These are phyloP conservation scores for Phlyctochytrium bullatum DNA, from an alignment of 192 early-diverging fungal genomes.

Conservation along the genomic window DNA sequence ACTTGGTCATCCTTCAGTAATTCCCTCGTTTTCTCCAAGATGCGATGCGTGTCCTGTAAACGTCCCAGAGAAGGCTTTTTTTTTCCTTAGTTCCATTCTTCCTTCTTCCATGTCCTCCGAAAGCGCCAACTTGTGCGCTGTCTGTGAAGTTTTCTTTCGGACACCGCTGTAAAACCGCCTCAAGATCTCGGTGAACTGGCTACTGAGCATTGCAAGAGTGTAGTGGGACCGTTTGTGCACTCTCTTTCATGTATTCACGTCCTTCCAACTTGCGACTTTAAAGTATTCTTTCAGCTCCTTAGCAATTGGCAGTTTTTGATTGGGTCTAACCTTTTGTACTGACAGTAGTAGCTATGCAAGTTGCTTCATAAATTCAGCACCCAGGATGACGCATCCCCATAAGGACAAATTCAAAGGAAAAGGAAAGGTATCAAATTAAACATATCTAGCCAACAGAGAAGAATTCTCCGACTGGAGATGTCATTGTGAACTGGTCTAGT, in stretches of 20 bases:
- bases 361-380: slow-evolving; percentile 62
- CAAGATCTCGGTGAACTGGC: slow-evolving; percentile 78
- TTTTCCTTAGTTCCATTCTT: too few species aligned
- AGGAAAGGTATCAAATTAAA: too few species aligned
- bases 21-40: too few species aligned
- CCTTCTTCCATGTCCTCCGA: too few species aligned
- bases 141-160: too few species aligned
- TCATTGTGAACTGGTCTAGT: slow-evolving; percentile 79
- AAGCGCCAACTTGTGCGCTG: too few species aligned
- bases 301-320: slow-evolving; percentile 68
- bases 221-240: slow-evolving; percentile 88
- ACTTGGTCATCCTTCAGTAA: too few species aligned
- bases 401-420: too few species aligned
- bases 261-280: slow-evolving; percentile 95
- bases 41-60: too few species aligned
- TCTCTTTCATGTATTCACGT: slow-evolving; percentile 87
- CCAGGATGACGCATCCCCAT: too few species aligned
- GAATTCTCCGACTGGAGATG: slow-evolving; percentile 78
- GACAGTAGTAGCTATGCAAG: slow-evolving; percentile 75
- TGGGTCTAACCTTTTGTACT: slow-evolving; percentile 63
- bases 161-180: too few species aligned
- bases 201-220: slow-evolving; percentile 86
- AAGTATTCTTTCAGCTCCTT: slow-evolving; percentile 92
- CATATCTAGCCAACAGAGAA: slow-evolving; percentile 68
- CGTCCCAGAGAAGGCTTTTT: too few species aligned